phyloP scores from a whole-genome alignment of 2,329 filamentous ascomycete genomes.

The Monilinia vaccinii-corymbosi region DNA sequence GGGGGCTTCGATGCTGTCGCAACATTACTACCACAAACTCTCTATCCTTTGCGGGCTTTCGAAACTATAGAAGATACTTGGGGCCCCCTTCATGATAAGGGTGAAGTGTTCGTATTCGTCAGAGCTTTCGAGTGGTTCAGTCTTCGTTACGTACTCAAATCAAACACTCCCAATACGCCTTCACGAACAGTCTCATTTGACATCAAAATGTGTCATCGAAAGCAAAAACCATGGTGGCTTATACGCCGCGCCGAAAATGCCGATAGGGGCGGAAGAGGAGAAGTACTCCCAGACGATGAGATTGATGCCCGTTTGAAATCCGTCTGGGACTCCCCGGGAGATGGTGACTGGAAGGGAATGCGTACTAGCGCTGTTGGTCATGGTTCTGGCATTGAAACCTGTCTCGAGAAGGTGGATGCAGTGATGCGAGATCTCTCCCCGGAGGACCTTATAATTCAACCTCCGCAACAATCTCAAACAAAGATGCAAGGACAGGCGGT shows the following conservation, averaged over 20 bases:
- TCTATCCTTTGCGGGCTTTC: conserved; percentile 56
- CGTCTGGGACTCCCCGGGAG: conserved; percentile 38
- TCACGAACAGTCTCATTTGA: conserved; percentile 40
- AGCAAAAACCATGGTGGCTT: conserved; percentile 34
- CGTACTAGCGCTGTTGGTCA: conserved; percentile 38
- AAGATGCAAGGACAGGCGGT: not conserved
- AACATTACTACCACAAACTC: conserved; percentile 47
- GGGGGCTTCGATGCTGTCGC: conserved; percentile 43
- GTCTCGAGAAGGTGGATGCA: conserved; percentile 24
- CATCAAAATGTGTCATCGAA: conserved; percentile 40
- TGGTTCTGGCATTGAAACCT: conserved; percentile 33
- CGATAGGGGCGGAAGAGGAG: conserved; percentile 17
- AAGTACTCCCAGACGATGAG: conserved; percentile 19
- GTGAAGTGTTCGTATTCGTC: conserved; percentile 43
- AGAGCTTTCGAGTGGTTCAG: conserved; percentile 48
- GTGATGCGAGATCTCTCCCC: conserved; percentile 18
- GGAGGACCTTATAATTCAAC: not conserved
- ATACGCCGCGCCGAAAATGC: conserved; percentile 22
- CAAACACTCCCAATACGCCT: conserved; percentile 19
- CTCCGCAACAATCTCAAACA: conserved; percentile 5
- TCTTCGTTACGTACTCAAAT: conserved; percentile 42
- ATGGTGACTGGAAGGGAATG: conserved; percentile 39
- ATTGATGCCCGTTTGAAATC: conserved; percentile 35
- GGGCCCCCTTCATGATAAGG: conserved; percentile 33
- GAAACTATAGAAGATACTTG: conserved; percentile 50